Percentiles rank a stretch among this genome's conserved stretches.
Evolutionary conservation across 176 grass and related monocot species (phyloP).

Genomic region (Bromus sterilis): DNA sequence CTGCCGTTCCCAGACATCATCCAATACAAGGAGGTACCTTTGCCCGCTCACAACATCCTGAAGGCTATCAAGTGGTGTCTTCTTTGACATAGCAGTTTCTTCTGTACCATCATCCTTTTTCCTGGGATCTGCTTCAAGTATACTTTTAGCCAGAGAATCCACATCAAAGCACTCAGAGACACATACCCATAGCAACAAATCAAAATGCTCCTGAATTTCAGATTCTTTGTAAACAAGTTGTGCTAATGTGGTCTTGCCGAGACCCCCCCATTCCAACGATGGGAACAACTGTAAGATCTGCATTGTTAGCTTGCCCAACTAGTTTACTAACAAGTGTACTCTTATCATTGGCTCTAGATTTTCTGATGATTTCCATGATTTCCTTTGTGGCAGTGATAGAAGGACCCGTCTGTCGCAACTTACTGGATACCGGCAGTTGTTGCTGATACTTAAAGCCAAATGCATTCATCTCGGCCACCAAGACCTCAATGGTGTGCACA

Average conservation of each 20-base stretch:
- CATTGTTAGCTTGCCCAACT: background rate
- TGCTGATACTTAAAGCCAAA: background rate
- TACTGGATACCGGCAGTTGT: background rate
- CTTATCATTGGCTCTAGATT: background rate
- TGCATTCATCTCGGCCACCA: background rate
- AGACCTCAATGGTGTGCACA: background rate
- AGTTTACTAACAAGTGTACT: background rate
- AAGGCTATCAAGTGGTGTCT: background rate
- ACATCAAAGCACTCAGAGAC: background rate
- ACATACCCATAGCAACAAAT: background rate
- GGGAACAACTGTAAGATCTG: background rate
- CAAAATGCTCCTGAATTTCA: background rate
- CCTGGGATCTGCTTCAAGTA: background rate
- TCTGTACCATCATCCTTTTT: background rate
- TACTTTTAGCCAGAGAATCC: background rate
- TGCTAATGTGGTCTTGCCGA: background rate
- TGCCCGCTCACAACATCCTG: background rate
- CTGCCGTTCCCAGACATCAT: background rate
- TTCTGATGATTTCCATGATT: background rate
- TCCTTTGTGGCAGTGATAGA: background rate
- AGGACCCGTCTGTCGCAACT: background rate
- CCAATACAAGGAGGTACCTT: background rate
- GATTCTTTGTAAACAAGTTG: background rate
- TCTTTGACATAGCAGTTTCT: background rate
- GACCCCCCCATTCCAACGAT: background rate